Conservation (phyloP, 2,329 filamentous ascomycete genomes). For the Pseudocercospora eumusae region DNA sequence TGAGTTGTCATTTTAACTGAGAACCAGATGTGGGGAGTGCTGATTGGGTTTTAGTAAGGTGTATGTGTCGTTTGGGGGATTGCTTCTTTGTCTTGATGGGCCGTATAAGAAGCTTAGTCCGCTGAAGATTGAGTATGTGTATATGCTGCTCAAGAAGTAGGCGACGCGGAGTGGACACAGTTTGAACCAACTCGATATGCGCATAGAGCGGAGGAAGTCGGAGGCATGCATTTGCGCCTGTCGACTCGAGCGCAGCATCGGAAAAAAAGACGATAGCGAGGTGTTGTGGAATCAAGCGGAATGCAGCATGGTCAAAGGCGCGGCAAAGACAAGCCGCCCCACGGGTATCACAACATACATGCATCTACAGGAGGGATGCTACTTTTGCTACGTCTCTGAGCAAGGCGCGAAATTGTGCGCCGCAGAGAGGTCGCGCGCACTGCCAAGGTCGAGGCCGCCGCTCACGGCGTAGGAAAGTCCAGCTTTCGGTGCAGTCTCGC, state of each 20-base stretch:
- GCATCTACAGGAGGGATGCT: conserved; percentile 10
- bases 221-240: background rate
- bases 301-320: conserved; percentile 6
- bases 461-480: conserved; percentile 64
- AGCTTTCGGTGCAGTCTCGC: conserved; percentile 74
- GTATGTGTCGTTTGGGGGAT: conserved; percentile 89
- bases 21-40: background rate
- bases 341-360: conserved; percentile 15
- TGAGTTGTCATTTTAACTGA: conserved; percentile 61
- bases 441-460: background rate
- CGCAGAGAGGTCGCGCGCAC: background rate
- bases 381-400: conserved; percentile 2
- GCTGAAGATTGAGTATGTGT: conserved; percentile 88
- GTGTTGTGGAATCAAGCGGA: conserved; percentile 28
- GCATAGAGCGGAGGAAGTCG: background rate
- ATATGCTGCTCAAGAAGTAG: conserved; percentile 90
- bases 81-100: conserved; percentile 86
- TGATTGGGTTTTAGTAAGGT: conserved; percentile 67
- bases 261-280: conserved; percentile 31
- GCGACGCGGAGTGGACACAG: background rate
- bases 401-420: background rate
- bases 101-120: conserved; percentile 95
- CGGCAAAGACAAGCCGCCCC: conserved; percentile 14
- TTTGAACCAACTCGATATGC: background rate
- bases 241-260: background rate